Conservation (phyloP, 495 filamentous ascomycete genomes). For the Schizothecium vesticola region DNA sequence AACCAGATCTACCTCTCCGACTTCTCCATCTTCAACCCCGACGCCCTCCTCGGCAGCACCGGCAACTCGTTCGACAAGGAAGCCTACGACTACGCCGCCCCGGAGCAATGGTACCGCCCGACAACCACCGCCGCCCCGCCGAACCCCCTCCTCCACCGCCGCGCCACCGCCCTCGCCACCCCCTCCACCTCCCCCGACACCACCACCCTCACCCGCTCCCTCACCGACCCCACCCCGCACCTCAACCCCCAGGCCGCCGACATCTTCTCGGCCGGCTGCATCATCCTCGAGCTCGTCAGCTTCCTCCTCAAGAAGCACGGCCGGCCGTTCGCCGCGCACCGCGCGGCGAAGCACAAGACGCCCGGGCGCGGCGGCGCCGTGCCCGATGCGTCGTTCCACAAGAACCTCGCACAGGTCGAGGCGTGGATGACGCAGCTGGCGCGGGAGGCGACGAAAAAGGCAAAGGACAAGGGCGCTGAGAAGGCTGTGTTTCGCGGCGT, state of each 20-base stretch:
- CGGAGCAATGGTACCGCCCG: slow-evolving; percentile 65
- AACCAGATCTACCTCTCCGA: slow-evolving; percentile 72
- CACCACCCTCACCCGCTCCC: slow-evolving; percentile 33
- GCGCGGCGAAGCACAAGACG: slow-evolving; percentile 59
- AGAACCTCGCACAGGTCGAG: slow-evolving; percentile 68
- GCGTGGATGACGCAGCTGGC: slow-evolving; percentile 69
- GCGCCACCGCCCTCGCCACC: slow-evolving; percentile 23
- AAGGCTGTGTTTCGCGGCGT: slow-evolving; percentile 38
- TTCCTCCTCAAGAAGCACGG: slow-evolving; percentile 68
- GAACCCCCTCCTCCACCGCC: slow-evolving; percentile 21
- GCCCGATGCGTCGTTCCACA: slow-evolving; percentile 77
- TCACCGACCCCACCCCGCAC: slow-evolving; percentile 32
- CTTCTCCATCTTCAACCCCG: slow-evolving; percentile 51
- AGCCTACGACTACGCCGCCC: slow-evolving; percentile 80
- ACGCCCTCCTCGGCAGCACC: slow-evolving; percentile 37
- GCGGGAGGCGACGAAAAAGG: slow-evolving; percentile 61
- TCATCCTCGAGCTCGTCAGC: slow-evolving; percentile 65
- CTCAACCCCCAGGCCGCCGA: slow-evolving; percentile 53
- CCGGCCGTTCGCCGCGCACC: slow-evolving; percentile 66
- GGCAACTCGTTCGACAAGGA: slow-evolving; percentile 60
- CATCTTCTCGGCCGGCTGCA: slow-evolving; percentile 70
- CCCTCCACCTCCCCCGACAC: slow-evolving; percentile 32
- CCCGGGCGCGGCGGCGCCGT: slow-evolving; percentile 63
- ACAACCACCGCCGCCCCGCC: slow-evolving; percentile 27
- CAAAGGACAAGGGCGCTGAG: slow-evolving; percentile 35